Conservation (phyloP, 2,329 filamentous ascomycete species). For the Cordyceps javanica region DNA sequence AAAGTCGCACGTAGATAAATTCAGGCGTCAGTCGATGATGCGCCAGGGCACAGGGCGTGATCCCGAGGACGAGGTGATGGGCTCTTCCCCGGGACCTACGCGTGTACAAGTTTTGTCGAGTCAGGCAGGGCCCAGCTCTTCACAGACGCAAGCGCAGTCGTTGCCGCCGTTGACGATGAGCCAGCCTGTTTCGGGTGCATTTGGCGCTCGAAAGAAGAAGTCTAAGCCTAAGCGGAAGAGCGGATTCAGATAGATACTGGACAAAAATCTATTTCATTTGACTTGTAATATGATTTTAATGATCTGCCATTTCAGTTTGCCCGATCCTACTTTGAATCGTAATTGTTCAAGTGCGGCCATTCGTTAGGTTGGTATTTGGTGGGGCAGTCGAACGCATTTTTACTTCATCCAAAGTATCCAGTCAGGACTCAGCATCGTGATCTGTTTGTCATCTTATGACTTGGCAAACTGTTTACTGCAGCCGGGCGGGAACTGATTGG, state of each 20-base stretch:
- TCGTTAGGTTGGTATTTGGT: background rate
- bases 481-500: background rate
- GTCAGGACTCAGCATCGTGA: too few species aligned
- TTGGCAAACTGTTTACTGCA: background rate
- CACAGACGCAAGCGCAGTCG: constrained; percentile 26
- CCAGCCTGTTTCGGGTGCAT: constrained; percentile 38
- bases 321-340: too few species aligned
- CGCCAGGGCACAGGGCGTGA: constrained; percentile 17
- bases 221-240: constrained; percentile 19
- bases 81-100: constrained; percentile 12
- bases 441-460: background rate
- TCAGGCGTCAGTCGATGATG: constrained; percentile 25
- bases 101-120: constrained; percentile 30
- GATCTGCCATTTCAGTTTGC: too few species aligned
- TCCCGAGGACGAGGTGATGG: constrained; percentile 3
- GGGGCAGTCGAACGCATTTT: background rate
- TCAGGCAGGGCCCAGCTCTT: constrained; percentile 27
- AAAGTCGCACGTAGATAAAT: constrained; percentile 29
- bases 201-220: constrained; percentile 38
- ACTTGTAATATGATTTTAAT: background rate
- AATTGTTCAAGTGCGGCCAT: too few species aligned
- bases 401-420: too few species aligned
- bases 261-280: background rate
- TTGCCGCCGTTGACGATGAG: constrained; percentile 36
- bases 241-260: constrained; percentile 9